Evolutionary conservation across 208 protist genomes (phyloP).

Genomic region (Wallacemonas sp.): DNA sequence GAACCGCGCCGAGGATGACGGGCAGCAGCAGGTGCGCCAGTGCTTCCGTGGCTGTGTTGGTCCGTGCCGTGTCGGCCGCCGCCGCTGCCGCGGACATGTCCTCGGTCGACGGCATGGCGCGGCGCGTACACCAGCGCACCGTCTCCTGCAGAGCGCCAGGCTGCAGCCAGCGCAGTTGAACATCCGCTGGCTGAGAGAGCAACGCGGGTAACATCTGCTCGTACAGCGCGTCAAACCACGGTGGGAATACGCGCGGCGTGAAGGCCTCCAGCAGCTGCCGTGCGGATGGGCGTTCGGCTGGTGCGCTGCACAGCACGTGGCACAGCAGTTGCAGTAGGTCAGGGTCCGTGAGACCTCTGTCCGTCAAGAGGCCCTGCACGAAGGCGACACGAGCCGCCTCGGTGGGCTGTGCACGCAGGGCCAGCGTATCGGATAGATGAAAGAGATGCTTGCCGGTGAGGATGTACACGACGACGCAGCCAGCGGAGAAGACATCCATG

Average conservation of each 20-base stretch:
- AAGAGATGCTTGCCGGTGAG: slow-evolving; percentile 74
- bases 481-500: slow-evolving; percentile 87
- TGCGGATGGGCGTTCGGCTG: slow-evolving; percentile 39
- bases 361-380: slow-evolving; percentile 14
- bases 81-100: not conserved
- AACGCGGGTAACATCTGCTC: slow-evolving; percentile 41
- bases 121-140: not conserved
- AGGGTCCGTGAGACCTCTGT: slow-evolving; percentile 4
- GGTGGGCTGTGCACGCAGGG: slow-evolving; percentile 27
- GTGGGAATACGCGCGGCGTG: slow-evolving; percentile 38
- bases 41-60: not conserved
- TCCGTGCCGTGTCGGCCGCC: not conserved
- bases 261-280: slow-evolving; percentile 30
- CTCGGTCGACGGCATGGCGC: too few species aligned
- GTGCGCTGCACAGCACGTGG: slow-evolving; percentile 24
- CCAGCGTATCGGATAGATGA: slow-evolving; percentile 54
- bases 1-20: slow-evolving; percentile 43
- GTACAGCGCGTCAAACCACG: slow-evolving; percentile 39
- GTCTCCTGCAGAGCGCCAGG: not conserved
- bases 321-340: slow-evolving; percentile 21
- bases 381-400: slow-evolving; percentile 9
- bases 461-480: slow-evolving; percentile 68
- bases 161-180: slow-evolving; percentile 43
- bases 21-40: slow-evolving; percentile 41
- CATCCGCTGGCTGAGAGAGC: slow-evolving; percentile 46